These are phyloP conservation scores for Margaritispora aquatica DNA, from an alignment of 495 filamentous ascomycete genomes.

Conservation along the genomic window DNA sequence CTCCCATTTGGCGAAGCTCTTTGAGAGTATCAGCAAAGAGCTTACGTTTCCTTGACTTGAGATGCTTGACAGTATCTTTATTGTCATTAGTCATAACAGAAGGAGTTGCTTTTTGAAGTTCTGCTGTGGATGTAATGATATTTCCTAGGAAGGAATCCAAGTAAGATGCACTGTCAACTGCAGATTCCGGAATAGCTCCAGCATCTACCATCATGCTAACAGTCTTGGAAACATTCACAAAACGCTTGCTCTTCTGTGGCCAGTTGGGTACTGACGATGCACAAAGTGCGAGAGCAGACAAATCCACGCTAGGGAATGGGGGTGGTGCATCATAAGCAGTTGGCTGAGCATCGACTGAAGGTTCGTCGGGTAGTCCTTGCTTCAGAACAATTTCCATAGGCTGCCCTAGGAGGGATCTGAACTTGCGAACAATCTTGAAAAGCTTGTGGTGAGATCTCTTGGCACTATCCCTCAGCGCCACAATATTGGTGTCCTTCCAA, in stretches of 20 bases:
- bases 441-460: conserved; percentile 85
- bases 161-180: conserved; percentile 50
- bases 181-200: conserved; percentile 42
- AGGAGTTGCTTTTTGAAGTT: conserved; percentile 77
- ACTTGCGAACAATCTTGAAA: conserved; percentile 86
- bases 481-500: conserved; percentile 96
- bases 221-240: conserved; percentile 62
- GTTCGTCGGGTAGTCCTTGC: conserved; percentile 57
- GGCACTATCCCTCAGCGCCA: conserved; percentile 79
- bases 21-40: conserved; percentile 84
- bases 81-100: conserved; percentile 71
- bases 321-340: conserved; percentile 13
- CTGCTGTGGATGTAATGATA: conserved; percentile 58
- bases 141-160: conserved; percentile 61
- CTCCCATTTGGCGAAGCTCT: conserved; percentile 77
- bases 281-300: conserved; percentile 44
- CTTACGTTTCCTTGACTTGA: conserved; percentile 86
- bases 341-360: conserved; percentile 10
- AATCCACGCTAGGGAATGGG: conserved; percentile 29
- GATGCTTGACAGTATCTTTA: conserved; percentile 70
- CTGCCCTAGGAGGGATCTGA: conserved; percentile 66
- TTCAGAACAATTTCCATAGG: conserved; percentile 58
- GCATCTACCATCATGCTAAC: conserved; percentile 54
- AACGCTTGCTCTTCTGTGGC: conserved; percentile 54
- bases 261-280: conserved; percentile 47